These are phyloP conservation scores for Epichloe aotearoae DNA, from an alignment of 2,329 filamentous ascomycete genomes.

Conservation along the genomic window DNA sequence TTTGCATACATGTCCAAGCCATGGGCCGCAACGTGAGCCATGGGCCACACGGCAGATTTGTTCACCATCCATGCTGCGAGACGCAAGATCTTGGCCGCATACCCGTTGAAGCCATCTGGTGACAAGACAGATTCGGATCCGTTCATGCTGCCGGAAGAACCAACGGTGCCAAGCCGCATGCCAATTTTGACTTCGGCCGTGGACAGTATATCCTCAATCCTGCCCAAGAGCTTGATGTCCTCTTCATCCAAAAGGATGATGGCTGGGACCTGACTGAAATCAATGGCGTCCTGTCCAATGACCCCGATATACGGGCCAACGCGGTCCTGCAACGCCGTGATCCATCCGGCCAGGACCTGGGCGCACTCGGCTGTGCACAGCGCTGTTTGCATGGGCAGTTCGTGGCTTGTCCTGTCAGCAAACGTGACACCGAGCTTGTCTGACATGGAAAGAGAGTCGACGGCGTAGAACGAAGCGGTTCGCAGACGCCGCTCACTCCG, in stretches of 20 bases:
- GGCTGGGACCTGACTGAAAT: slow-evolving; percentile 66
- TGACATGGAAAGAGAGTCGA: slow-evolving; percentile 79
- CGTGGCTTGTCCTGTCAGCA: slow-evolving; percentile 68
- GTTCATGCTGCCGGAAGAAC: slow-evolving; percentile 32
- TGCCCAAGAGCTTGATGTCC: slow-evolving; percentile 71
- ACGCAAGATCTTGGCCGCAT: slow-evolving; percentile 71
- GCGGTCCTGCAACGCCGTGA: slow-evolving; percentile 82
- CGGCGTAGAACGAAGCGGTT: slow-evolving; percentile 91
- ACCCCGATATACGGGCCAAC: slow-evolving; percentile 84
- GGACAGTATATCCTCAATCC: slow-evolving; percentile 66
- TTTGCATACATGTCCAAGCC: slow-evolving; percentile 42
- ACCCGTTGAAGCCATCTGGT: slow-evolving; percentile 54
- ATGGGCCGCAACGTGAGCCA: slow-evolving; percentile 40
- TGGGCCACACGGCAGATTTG: slow-evolving; percentile 82
- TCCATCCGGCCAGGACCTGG: slow-evolving; percentile 89
- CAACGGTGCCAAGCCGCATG: background rate
- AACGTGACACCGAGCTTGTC: slow-evolving; percentile 78
- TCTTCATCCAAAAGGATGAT: slow-evolving; percentile 89
- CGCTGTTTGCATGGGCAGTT: slow-evolving; percentile 79
- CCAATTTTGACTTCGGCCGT: slow-evolving; percentile 72
- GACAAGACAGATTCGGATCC: slow-evolving; percentile 38
- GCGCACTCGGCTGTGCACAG: slow-evolving; percentile 91
- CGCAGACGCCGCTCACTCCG: slow-evolving; percentile 78
- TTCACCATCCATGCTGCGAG: slow-evolving; percentile 79
- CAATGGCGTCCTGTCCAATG: slow-evolving; percentile 69